A percentile compares a stretch with the other conserved stretches of the same genome.
Conservation (phyloP, 148 eudicot genomes). For the Camellia japonica region DNA sequence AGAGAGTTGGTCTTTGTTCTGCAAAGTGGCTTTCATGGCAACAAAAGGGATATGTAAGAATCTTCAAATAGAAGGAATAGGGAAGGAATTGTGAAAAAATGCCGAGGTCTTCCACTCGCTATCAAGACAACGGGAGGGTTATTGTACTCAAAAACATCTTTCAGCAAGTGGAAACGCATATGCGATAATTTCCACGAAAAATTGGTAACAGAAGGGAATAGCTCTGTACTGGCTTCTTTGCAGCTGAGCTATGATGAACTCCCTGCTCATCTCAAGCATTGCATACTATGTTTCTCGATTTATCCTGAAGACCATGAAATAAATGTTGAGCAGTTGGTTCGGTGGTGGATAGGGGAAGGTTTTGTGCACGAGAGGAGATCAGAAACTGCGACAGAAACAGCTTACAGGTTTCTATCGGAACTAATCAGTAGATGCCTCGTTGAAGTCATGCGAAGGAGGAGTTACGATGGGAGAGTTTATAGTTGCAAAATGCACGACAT, state of each 20-base stretch:
- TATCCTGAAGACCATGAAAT: neutral
- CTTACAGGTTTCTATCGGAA: neutral
- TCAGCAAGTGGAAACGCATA: neutral
- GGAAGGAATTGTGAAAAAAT: neutral
- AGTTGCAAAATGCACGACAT: neutral
- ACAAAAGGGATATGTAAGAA: neutral
- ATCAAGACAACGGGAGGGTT: neutral
- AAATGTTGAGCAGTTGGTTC: neutral
- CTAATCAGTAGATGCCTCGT: neutral
- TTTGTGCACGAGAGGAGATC: neutral
- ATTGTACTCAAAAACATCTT: neutral
- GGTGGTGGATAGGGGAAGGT: conserved; percentile 2
- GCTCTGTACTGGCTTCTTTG: neutral
- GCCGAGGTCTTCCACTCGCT: neutral
- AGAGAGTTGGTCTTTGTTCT: neutral
- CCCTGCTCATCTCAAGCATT: neutral
- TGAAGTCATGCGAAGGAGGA: neutral
- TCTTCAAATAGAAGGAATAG: neutral
- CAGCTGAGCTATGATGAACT: conserved; percentile 6
- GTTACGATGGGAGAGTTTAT: neutral
- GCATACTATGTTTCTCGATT: neutral
- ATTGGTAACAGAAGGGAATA: neutral
- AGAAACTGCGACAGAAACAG: neutral
- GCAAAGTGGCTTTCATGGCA: neutral
- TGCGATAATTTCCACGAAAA: neutral